Evolutionary conservation across 495 filamentous ascomycete genomes (phyloP).

Genomic region (Xylaria scruposa): DNA sequence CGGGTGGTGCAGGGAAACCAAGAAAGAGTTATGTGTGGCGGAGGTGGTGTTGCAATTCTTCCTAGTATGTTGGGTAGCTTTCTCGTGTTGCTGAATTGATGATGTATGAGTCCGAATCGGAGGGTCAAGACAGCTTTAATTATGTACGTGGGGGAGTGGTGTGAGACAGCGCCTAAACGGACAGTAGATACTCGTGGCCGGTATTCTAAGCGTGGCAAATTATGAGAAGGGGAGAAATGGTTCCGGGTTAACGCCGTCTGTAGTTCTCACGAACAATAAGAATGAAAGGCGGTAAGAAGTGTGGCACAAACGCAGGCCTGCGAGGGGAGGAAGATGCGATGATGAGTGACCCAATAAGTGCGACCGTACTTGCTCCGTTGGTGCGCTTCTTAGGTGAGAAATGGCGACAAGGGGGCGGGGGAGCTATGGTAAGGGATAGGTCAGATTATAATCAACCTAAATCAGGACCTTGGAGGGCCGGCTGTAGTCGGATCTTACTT

Average conservation of each 20-base stretch:
- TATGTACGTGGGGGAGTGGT: not conserved
- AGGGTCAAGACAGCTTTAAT: constrained; percentile 3
- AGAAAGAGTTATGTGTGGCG: constrained; percentile 17
- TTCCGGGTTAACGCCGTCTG: not conserved
- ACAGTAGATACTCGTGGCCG: not conserved
- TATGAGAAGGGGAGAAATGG: not conserved
- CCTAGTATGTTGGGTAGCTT: constrained; percentile 9
- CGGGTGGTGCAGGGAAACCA: constrained; percentile 12
- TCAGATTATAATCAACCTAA: constrained; percentile 17
- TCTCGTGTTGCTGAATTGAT: constrained; percentile 18
- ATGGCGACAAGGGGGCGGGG: constrained; percentile 23
- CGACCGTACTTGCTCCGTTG: constrained; percentile 21
- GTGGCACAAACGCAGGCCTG: constrained; percentile 9
- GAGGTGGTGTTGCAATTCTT: not conserved
- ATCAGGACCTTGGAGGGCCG: constrained; percentile 14
- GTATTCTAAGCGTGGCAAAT: not conserved
- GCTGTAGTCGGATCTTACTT: constrained; percentile 15
- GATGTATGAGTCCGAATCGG: constrained; percentile 21
- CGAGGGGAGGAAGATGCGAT: constrained; percentile 26
- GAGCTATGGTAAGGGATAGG: constrained; percentile 19
- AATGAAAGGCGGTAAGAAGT: constrained; percentile 23
- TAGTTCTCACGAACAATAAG: constrained; percentile 11
- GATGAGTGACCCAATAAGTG: constrained; percentile 20
- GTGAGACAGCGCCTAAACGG: not conserved
- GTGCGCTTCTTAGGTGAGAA: constrained; percentile 26